Base-by-base conservation (phyloP, 495 filamentous ascomycete genomes). In the Cladorrhinum samala region DNA sequence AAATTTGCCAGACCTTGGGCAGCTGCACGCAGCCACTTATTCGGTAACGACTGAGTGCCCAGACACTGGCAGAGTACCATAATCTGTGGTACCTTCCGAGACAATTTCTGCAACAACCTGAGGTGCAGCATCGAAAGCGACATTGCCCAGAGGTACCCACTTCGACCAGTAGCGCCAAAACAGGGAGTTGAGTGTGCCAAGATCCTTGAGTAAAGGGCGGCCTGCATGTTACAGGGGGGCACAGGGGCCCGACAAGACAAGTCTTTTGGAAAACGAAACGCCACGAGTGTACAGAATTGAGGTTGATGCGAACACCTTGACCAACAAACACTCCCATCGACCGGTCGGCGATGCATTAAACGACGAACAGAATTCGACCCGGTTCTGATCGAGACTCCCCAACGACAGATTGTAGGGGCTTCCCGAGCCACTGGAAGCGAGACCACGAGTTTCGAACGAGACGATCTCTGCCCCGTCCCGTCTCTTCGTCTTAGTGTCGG, bases 281-380 rank as follows among this genome's bases (percentile, higher is more conserved):
- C 57, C 64, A 63, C 62, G 56, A 49, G 27, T 47, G 49, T 46
- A 46, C 39, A 39, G 59, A 43, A 18, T 39, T 42, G 53, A 62
- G 52, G 55, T 56, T 57, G 62, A 58, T 62, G 50, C 64, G 61
- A 66, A 20, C 59, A 25, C 24, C 59, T 52, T 66, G 63, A 47
- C 23, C 21, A 54, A 56, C 44, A 62, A 47, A 50, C 33, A 42
- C 50, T 18, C 44, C 36, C 43, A 38, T 23, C 43, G 30, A 43
- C 39, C 41, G 49, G 45, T 23, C 57, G 57, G 59, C 59, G 33
- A 66, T 68, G 66, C 50, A 54, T 59, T 67, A 64, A 68, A 36
- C 45, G 3, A 38, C 36, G 38, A n/a, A 38, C 46, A 30, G n/a
- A 24, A 51, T 20, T 17, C 40, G 49, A 54, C 17, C 46, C 40